Conservation (phyloP, 2,329 filamentous ascomycete genomes). For the Meredithiella fracta region DNA sequence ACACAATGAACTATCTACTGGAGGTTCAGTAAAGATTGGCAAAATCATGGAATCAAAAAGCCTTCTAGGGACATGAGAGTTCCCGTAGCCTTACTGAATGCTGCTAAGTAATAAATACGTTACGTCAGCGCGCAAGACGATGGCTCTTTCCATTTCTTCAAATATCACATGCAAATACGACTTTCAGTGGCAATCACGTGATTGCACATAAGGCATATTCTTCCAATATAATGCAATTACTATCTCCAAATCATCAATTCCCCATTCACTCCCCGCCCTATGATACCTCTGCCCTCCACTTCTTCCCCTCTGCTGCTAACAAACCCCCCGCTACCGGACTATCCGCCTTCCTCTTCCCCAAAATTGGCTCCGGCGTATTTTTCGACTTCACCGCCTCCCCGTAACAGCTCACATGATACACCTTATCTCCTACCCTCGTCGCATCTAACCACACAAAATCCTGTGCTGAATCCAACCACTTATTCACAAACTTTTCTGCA, state of each 20-base stretch:
- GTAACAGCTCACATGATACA: slow-evolving; percentile 84
- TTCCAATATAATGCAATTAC: background rate
- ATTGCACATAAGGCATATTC: background rate
- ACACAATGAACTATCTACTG: no score
- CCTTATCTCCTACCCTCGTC: slow-evolving; percentile 55
- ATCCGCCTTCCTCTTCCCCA: slow-evolving; percentile 59
- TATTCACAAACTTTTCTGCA: slow-evolving; percentile 84
- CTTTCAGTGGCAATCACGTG: no score
- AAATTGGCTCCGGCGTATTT: slow-evolving; percentile 36
- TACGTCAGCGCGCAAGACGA: no score
- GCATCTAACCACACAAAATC: slow-evolving; percentile 97
- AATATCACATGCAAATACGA: no score
- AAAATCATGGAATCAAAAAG: no score
- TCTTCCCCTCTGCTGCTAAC: slow-evolving; percentile 13
- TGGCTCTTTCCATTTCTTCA: no score
- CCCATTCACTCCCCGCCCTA: background rate
- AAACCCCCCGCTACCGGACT: slow-evolving; percentile 8
- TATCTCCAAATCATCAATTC: background rate
- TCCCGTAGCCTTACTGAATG: no score
- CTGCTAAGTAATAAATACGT: no score
- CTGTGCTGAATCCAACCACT: slow-evolving; percentile 82
- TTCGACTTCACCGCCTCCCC: slow-evolving; percentile 60
- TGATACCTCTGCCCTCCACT: slow-evolving; percentile 13
- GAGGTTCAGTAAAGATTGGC: no score
- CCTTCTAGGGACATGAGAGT: no score